phyloP scores from a whole-genome alignment of 352 stramenopile species.

The Globisporangium orthogonon region DNA sequence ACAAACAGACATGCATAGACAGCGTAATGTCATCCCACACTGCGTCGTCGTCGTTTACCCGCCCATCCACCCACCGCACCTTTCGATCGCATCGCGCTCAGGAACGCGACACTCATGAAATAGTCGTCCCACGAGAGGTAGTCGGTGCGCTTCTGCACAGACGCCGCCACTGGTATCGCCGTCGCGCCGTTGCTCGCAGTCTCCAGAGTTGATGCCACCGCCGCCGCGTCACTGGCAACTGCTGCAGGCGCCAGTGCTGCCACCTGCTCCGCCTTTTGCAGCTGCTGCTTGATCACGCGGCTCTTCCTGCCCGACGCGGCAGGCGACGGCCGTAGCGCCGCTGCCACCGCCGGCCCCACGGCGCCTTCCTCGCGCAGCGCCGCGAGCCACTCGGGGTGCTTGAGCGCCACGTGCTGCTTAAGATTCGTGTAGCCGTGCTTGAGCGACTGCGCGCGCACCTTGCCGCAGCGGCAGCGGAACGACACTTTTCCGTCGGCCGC shows the following conservation, averaged over 20 bases:
- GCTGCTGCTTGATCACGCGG: not conserved
- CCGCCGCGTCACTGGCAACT: not conserved
- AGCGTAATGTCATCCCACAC: too few species aligned
- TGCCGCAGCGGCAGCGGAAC: constrained; percentile 64
- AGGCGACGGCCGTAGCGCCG: not conserved
- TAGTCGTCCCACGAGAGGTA: constrained; percentile 99
- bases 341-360: constrained; percentile 14
- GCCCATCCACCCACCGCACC: constrained; percentile 25
- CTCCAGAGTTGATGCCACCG: not conserved
- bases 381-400: constrained; percentile 54
- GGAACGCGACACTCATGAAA: constrained; percentile 98
- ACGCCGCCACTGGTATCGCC: not conserved
- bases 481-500: constrained; percentile 12
- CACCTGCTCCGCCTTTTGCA: not conserved
- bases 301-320: not conserved
- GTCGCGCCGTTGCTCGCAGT: not conserved
- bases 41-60: not conserved
- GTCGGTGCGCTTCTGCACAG: constrained; percentile 61
- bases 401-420: constrained; percentile 56
- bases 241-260: not conserved
- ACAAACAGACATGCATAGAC: not conserved
- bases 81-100: constrained; percentile 99
- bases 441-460: constrained; percentile 41
- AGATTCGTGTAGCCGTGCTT: constrained; percentile 60
- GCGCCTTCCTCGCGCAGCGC: constrained; percentile 17